Conservation (phyloP, 2,329 filamentous ascomycete genomes). For the Alternaria gansuensis region DNA sequence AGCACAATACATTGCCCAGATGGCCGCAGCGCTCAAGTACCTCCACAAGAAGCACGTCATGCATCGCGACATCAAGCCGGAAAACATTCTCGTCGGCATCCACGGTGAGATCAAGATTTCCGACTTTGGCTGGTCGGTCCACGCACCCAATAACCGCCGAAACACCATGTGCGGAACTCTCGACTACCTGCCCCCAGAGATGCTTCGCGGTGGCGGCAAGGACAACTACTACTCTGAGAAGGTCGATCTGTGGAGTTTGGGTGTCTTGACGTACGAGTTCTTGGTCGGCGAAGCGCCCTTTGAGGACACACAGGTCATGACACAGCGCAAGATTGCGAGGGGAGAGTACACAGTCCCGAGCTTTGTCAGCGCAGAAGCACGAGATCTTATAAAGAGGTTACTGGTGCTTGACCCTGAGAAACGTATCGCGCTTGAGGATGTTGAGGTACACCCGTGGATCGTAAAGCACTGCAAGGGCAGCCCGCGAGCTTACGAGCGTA, state of each 20-base stretch:
- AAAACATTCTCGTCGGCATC: conserved; percentile 95
- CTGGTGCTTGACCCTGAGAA: conserved; percentile 94
- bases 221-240: conserved; percentile 95
- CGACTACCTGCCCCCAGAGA: conserved; percentile 97
- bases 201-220: conserved; percentile 82
- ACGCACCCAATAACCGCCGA: conserved; percentile 91
- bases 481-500: conserved; percentile 47
- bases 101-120: conserved; percentile 99
- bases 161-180: conserved; percentile 97
- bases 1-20: conserved; percentile 86
- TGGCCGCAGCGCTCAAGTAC: conserved; percentile 88
- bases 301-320: conserved; percentile 95
- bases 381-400: conserved; percentile 86
- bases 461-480: conserved; percentile 81
- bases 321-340: conserved; percentile 84
- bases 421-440: conserved; percentile 86
- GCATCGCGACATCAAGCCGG: conserved; percentile 96
- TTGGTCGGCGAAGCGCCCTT: conserved; percentile 95
- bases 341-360: conserved; percentile 92
- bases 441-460: conserved; percentile 94
- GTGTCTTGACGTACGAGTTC: conserved; percentile 96
- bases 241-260: conserved; percentile 95
- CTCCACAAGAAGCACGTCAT: conserved; percentile 97
- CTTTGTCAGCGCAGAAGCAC: conserved; percentile 89
- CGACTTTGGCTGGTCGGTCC: conserved; percentile 98